Evolutionary conservation across 768 basidiomycete species (phyloP).

Genomic region (Cyathus striatus): DNA sequence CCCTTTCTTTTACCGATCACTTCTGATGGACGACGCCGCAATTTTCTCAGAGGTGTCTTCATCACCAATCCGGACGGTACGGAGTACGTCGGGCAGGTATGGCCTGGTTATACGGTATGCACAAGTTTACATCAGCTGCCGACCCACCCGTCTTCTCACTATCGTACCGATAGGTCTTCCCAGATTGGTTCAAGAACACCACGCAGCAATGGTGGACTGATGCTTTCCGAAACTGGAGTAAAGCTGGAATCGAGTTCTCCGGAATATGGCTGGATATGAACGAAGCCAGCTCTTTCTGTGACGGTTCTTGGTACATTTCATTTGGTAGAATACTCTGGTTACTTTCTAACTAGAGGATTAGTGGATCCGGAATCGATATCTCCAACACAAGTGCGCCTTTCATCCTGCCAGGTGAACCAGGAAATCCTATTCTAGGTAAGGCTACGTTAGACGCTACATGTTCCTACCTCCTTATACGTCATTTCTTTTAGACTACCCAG

Average conservation of each 20-base stretch:
- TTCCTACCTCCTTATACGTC: no score
- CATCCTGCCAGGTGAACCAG: slow-evolving; percentile 52
- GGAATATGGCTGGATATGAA: slow-evolving; percentile 31
- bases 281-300: slow-evolving; percentile 28
- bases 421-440: slow-evolving; percentile 39
- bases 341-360: slow-evolving; percentile 15
- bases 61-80: slow-evolving; percentile 73
- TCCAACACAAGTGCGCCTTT: slow-evolving; percentile 51
- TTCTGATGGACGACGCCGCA: not conserved
- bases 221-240: slow-evolving; percentile 23
- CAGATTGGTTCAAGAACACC: slow-evolving; percentile 25
- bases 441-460: no score
- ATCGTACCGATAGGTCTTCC: slow-evolving; percentile 17
- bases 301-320: slow-evolving; percentile 30
- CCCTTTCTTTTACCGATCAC: not conserved
- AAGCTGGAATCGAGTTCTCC: slow-evolving; percentile 21
- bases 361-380: slow-evolving; percentile 53
- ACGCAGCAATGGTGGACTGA: slow-evolving; percentile 27
- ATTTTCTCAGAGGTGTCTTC: slow-evolving; percentile 48
- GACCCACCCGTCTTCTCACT: not conserved
- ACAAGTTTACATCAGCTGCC: not conserved
- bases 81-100: slow-evolving; percentile 70
- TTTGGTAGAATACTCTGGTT: not conserved
- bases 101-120: slow-evolving; percentile 67
- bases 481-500: slow-evolving; percentile 46